These are phyloP conservation scores for Cladorrhinum sp. DNA, from an alignment of 2,329 filamentous ascomycete species.

Conservation along the genomic window DNA sequence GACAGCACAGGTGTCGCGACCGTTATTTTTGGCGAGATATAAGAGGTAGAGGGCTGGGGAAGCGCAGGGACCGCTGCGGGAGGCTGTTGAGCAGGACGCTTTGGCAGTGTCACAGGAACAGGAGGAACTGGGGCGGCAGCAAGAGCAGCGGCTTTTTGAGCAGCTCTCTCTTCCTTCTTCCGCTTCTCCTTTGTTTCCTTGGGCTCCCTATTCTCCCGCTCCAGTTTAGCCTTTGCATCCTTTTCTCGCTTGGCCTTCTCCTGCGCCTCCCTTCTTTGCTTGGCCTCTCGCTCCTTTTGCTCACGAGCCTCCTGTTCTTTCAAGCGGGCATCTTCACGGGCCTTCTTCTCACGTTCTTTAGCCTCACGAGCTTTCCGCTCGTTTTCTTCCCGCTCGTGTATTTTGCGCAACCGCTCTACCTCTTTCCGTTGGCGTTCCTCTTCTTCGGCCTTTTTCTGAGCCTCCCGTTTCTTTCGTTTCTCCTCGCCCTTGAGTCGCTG, in stretches of 20 bases:
- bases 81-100: constrained; percentile 41
- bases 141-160: constrained; percentile 40
- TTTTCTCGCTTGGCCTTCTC: constrained; percentile 58
- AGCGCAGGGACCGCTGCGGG: constrained; percentile 47
- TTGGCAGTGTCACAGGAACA: constrained; percentile 36
- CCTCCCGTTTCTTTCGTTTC: constrained; percentile 86
- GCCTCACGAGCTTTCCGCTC: constrained; percentile 81
- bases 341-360: constrained; percentile 77
- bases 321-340: constrained; percentile 76
- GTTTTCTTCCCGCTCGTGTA: constrained; percentile 80
- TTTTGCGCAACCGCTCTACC: constrained; percentile 73
- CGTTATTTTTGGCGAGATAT: constrained; percentile 75
- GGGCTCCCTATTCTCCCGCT: constrained; percentile 65
- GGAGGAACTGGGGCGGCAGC: constrained; percentile 34
- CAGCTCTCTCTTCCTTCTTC: constrained; percentile 45
- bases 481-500: constrained; percentile 81
- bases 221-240: constrained; percentile 56
- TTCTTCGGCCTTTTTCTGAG: constrained; percentile 84
- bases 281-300: constrained; percentile 74
- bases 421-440: constrained; percentile 84
- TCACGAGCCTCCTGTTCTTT: constrained; percentile 76
- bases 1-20: constrained; percentile 77
- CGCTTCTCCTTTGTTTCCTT: constrained; percentile 44
- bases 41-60: constrained; percentile 56
- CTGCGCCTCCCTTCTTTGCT: constrained; percentile 62